Conservation (phyloP, 2,329 filamentous ascomycete species). For the Colletotrichum plurivorum region DNA sequence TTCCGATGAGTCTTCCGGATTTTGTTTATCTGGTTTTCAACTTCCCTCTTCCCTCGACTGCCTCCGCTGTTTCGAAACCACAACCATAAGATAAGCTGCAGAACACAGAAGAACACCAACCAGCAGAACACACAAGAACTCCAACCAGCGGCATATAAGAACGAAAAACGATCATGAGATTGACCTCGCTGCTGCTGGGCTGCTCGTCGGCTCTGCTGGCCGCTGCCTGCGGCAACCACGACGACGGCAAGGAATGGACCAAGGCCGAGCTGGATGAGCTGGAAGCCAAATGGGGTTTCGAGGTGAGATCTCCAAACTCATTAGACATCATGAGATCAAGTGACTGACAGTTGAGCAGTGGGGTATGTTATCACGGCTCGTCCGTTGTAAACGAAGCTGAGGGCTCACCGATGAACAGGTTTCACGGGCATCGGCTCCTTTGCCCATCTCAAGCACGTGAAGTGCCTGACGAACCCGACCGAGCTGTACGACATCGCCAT, state of each 20-base stretch:
- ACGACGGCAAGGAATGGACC: constrained; percentile 61
- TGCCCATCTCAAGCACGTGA: constrained; percentile 78
- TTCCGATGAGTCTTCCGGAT: neutral
- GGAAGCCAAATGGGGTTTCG: constrained; percentile 70
- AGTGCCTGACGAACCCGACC: constrained; percentile 76
- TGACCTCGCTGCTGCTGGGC: constrained; percentile 36
- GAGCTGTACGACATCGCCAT: constrained; percentile 79
- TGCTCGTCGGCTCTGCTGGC: constrained; percentile 44
- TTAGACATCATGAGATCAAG: neutral
- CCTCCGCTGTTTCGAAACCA: neutral
- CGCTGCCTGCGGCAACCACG: constrained; percentile 49
- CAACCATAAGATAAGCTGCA: neutral
- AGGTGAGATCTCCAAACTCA: constrained; percentile 54
- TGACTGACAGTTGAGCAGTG: constrained; percentile 31
- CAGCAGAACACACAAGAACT: neutral
- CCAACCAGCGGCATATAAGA: neutral
- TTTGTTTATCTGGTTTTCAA: neutral
- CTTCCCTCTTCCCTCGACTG: neutral
- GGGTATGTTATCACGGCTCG: constrained; percentile 31
- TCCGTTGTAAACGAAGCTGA: neutral
- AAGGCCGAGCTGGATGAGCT: constrained; percentile 67
- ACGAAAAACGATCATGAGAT: constrained; percentile 24
- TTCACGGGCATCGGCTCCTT: constrained; percentile 84
- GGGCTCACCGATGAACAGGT: constrained; percentile 60
- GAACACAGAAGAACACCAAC: neutral